Evolutionary conservation across 805 yeast species (phyloP), one percentile per base, ranked within the genome.

Genomic region (Metschnikowia picachoensis): DNA sequence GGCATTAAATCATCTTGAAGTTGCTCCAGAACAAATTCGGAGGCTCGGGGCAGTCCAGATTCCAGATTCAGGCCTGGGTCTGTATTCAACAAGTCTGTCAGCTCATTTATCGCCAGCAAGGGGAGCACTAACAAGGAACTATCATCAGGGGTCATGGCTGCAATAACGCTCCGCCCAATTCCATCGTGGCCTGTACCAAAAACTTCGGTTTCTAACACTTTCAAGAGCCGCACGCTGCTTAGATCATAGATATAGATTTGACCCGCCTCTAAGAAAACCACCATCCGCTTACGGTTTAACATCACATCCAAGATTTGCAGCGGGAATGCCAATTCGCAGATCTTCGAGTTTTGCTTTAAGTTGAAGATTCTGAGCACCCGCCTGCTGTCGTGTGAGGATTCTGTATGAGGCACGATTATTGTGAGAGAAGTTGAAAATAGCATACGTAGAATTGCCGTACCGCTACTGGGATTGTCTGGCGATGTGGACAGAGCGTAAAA

Each of bases 311-410:
- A 68, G 2, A 92, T 83, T 8, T 82, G 70, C 4, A 88, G 79
- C 1, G 96, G 92, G 64, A 90, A 94, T 0, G 92, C 80, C 55
- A 92, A 70, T 60, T 92, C 98, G 66, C 98, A 92, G 15, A 92
- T 89, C 59, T 70, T 70, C 37, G 68, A 50, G 42, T 67, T 66
- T 47, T 69, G 75, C 53, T 71, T 72, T 42, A 70, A 57, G 46
- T 72, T 72, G 55, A 61, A 67, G 14, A 72, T 67, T 43, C 66
- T 67, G 30, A 72, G 53, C 15, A 64, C 48, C n/a, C 73, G 55
- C 41, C 62, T 62, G 16, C 17, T 34, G 20, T 10, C 67, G 7
- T 48, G 35, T 11, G 46, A 37, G 30, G 47, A 48, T 30, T 47
- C 43, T 14, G 56, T 46, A 41, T 63, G 59, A 3, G 76, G 76